phyloP scores from a whole-genome alignment of 139 green algal species.

The Coelastrella sp. region DNA sequence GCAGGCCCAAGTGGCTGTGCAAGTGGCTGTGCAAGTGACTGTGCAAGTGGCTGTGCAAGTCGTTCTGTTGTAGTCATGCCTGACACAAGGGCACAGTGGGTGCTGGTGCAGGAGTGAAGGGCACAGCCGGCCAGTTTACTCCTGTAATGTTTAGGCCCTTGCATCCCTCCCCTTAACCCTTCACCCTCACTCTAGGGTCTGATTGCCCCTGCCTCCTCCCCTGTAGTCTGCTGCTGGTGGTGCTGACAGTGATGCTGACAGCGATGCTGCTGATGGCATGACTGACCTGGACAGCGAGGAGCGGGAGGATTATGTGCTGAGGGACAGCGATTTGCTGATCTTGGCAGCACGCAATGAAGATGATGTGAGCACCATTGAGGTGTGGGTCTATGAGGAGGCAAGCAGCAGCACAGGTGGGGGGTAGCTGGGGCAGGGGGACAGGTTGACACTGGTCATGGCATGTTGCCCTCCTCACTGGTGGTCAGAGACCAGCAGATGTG shows the following conservation, averaged over 20 bases:
- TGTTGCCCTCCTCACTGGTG: background rate
- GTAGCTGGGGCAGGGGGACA: too few relatives aligned
- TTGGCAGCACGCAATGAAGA: conserved; percentile 93
- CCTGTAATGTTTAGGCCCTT: too few relatives aligned
- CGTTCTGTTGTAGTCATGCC: too few relatives aligned
- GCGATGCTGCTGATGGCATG: conserved; percentile 64
- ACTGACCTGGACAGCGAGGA: conserved; percentile 69
- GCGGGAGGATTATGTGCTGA: conserved; percentile 78
- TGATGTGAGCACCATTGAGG: conserved; percentile 93
- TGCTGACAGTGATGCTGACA: conserved; percentile 48
- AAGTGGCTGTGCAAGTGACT: conserved; percentile 59
- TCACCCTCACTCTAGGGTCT: too few relatives aligned
- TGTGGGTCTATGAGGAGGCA: conserved; percentile 96
- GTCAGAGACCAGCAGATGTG: too few relatives aligned
- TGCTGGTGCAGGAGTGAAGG: background rate
- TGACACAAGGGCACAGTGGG: too few relatives aligned
- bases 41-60: too few relatives aligned
- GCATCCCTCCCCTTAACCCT: too few relatives aligned
- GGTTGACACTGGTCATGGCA: background rate
- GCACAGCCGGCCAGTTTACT: background rate
- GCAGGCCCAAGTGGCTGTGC: conserved; percentile 51
- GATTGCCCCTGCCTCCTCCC: background rate
- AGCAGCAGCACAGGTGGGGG: conserved; percentile 56
- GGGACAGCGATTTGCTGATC: conserved; percentile 89
- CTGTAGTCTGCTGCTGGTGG: background rate